These are phyloP conservation scores for Sonneratia alba DNA, from an alignment of 345 rosid genomes.

Conservation along the genomic window DNA sequence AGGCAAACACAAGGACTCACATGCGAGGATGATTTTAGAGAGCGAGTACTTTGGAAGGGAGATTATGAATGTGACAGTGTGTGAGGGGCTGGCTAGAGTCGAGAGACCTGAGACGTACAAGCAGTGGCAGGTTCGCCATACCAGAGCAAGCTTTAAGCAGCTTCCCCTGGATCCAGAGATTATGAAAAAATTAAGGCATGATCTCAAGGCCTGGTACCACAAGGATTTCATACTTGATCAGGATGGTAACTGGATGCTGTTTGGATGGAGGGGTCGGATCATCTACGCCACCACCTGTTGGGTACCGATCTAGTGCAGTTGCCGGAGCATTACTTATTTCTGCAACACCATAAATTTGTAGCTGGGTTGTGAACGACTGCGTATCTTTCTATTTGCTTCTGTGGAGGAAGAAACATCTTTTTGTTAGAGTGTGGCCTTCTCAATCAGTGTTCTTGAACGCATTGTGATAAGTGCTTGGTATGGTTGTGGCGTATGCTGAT, in stretches of 20 bases:
- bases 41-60: background rate
- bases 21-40: background rate
- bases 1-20: background rate
- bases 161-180: background rate
- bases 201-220: conserved; percentile 43
- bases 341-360: too few relatives aligned
- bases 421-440: too few relatives aligned
- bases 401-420: too few relatives aligned
- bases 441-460: too few relatives aligned
- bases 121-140: conserved; percentile 23
- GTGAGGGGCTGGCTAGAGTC: background rate
- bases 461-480: too few relatives aligned
- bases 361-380: too few relatives aligned
- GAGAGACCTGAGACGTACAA: background rate
- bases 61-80: background rate
- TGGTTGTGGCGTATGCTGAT: too few relatives aligned
- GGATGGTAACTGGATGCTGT: conserved; percentile 63
- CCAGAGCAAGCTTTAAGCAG: conserved; percentile 14
- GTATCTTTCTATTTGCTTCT: too few relatives aligned
- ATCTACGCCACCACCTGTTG: conserved; percentile 55
- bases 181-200: conserved; percentile 8
- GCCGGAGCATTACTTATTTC: too few relatives aligned
- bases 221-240: conserved; percentile 58
- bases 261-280: conserved; percentile 90
- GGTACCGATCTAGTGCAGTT: conserved; percentile 31